Conservation (phyloP, 2,329 filamentous ascomycete species). For the Aspergillus candidus region DNA sequence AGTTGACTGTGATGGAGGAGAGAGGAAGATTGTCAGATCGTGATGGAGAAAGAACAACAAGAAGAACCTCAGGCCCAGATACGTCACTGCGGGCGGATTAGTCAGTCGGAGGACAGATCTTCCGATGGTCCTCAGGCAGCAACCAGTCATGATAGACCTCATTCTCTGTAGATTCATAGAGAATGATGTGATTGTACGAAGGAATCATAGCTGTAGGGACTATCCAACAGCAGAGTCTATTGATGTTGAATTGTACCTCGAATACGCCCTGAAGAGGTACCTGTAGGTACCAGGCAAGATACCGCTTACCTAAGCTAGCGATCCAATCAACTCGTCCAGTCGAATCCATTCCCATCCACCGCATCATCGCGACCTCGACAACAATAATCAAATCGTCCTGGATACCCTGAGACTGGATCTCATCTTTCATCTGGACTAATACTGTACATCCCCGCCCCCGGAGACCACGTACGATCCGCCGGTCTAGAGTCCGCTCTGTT, state of each 20-base stretch:
- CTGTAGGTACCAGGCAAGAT: too few relatives aligned
- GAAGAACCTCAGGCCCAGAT: constrained; percentile 11
- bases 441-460: too few relatives aligned
- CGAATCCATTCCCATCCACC: neutral
- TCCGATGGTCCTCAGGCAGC: constrained; percentile 18
- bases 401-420: too few relatives aligned
- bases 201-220: too few relatives aligned
- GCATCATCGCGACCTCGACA: too few relatives aligned
- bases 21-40: neutral
- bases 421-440: too few relatives aligned
- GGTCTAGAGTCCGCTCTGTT: neutral
- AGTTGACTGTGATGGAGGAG: neutral
- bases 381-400: too few relatives aligned
- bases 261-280: neutral
- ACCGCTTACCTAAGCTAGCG: constrained; percentile 14
- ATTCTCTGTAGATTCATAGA: neutral
- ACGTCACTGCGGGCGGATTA: constrained; percentile 35
- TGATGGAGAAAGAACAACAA: constrained; percentile 6
- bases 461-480: too few relatives aligned
- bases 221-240: too few relatives aligned
- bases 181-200: neutral
- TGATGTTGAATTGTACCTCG: too few relatives aligned
- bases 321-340: neutral
- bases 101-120: constrained; percentile 27
- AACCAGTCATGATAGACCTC: constrained; percentile 1